Conservation (phyloP, 2,329 filamentous ascomycete genomes). For the Fusarium nanum region DNA sequence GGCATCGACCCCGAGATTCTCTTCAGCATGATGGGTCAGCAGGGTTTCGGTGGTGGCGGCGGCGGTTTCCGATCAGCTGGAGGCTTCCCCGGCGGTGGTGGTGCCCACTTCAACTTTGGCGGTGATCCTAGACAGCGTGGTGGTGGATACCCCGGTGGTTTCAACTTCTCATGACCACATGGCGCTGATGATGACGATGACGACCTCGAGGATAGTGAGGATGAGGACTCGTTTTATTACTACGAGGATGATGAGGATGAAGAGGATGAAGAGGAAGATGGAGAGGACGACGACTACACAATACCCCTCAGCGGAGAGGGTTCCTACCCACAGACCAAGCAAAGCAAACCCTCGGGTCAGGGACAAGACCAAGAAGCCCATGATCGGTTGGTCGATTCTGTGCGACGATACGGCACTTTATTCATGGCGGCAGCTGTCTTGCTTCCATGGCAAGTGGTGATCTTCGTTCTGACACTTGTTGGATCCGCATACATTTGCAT, state of each 20-base stretch:
- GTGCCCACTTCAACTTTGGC: conserved; percentile 69
- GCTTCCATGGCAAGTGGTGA: conserved; percentile 58
- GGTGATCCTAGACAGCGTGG: conserved; percentile 53
- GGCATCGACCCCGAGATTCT: conserved; percentile 81
- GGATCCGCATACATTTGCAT: conserved; percentile 58
- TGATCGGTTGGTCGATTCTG: conserved; percentile 54
- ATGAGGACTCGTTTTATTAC: conserved; percentile 39
- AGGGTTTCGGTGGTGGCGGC: conserved; percentile 67
- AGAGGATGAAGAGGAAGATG: conserved; percentile 32
- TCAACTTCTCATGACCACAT: conserved; percentile 64
- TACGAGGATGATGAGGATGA: conserved; percentile 42
- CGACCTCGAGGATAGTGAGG: conserved; percentile 50
- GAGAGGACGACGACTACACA: conserved; percentile 43
- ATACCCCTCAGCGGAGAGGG: conserved; percentile 39
- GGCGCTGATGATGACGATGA: conserved; percentile 51
- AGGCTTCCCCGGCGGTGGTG: conserved; percentile 63
- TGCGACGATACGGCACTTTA: conserved; percentile 58
- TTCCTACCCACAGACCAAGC: conserved; percentile 23
- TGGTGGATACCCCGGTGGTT: conserved; percentile 53
- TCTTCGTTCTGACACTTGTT: conserved; percentile 50
- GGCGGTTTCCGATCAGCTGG: conserved; percentile 64
- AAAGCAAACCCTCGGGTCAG: conserved; percentile 47
- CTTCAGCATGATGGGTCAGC: conserved; percentile 85
- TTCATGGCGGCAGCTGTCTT: conserved; percentile 60
- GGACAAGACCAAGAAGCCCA: conserved; percentile 51